Conservation (phyloP, 352 stramenopile genomes). For the Pythium insidiosum region DNA sequence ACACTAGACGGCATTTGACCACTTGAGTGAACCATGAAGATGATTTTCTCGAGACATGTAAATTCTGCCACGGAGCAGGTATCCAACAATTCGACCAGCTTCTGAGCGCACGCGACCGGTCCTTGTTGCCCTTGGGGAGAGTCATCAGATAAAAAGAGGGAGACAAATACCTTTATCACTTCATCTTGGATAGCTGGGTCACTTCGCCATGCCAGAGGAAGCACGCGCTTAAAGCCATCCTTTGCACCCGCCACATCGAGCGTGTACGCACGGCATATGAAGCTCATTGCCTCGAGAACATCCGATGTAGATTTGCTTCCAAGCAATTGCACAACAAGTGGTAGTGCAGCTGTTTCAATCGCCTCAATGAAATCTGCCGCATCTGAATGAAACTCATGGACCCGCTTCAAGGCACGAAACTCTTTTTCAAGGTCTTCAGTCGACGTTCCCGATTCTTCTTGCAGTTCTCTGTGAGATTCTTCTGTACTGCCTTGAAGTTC, state of each 20-base stretch:
- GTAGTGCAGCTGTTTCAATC: constrained; percentile 75
- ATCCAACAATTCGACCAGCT: constrained; percentile 67
- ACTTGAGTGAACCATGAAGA: constrained; percentile 50
- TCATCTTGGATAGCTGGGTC: constrained; percentile 88
- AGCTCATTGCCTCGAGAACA: constrained; percentile 90
- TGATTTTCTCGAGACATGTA: constrained; percentile 69
- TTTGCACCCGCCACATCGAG: constrained; percentile 88
- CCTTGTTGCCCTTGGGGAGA: constrained; percentile 29
- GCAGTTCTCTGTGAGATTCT: no score
- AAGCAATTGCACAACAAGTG: constrained; percentile 80
- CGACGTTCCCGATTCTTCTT: no score
- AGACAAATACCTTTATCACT: constrained; percentile 78
- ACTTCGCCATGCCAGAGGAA: constrained; percentile 88
- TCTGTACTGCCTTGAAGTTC: no score
- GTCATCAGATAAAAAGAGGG: constrained; percentile 54
- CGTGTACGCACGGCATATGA: constrained; percentile 89
- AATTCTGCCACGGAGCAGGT: constrained; percentile 71
- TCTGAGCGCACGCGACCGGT: constrained; percentile 44
- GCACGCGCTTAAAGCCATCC: constrained; percentile 85
- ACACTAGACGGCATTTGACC: constrained; percentile 53
- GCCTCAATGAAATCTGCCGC: constrained; percentile 91
- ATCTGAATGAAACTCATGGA: constrained; percentile 89
- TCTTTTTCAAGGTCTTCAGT: constrained; percentile 53
- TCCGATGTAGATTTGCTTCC: constrained; percentile 89
- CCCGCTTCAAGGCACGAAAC: constrained; percentile 56